A percentile compares a stretch with the other conserved stretches of the same genome.
These are phyloP conservation scores for Streptanthus diversifolius DNA, from an alignment of 345 rosid genomes.

Conservation along the genomic window DNA sequence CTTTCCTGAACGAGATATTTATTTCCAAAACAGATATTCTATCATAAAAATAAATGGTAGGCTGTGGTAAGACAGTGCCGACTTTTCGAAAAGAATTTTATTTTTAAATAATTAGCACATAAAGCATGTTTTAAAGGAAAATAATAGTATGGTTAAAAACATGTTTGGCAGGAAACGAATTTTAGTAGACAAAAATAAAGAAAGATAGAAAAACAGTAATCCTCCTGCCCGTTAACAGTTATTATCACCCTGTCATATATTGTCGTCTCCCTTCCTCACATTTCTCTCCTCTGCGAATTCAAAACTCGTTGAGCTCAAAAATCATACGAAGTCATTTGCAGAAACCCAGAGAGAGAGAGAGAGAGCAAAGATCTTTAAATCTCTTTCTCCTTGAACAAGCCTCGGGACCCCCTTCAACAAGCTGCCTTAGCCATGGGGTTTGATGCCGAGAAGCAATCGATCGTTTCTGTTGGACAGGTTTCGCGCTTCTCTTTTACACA, in stretches of 20 bases:
- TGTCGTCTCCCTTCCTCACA: slow-evolving; percentile 22
- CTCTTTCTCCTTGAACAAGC: not conserved
- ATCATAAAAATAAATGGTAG: not conserved
- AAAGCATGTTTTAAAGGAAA: not conserved
- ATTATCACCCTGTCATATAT: not conserved
- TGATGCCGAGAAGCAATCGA: slow-evolving; percentile 45
- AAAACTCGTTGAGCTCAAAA: slow-evolving; percentile 11
- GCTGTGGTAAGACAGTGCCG: not conserved
- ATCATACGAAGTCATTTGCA: not conserved
- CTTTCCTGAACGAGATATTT: slow-evolving; percentile 1
- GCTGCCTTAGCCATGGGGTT: slow-evolving; percentile 43
- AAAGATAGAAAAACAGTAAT: not conserved
- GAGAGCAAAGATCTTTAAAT: not conserved
- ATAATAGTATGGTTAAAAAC: not conserved
- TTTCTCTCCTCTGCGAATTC: slow-evolving; percentile 12
- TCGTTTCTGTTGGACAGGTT: slow-evolving; percentile 50
- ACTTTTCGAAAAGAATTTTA: not conserved
- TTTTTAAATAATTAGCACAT: not conserved
- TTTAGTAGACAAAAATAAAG: not conserved
- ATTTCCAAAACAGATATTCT: not conserved
- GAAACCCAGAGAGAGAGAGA: not conserved
- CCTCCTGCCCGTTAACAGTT: slow-evolving; percentile 5
- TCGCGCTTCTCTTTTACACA: not conserved
- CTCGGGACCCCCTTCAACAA: slow-evolving; percentile 10
- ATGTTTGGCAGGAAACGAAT: not conserved